Evolutionary conservation across 2,329 filamentous ascomycete species (phyloP), one percentile per base, ranked within the genome.

Genomic region (Trichoderma simmonsii): DNA sequence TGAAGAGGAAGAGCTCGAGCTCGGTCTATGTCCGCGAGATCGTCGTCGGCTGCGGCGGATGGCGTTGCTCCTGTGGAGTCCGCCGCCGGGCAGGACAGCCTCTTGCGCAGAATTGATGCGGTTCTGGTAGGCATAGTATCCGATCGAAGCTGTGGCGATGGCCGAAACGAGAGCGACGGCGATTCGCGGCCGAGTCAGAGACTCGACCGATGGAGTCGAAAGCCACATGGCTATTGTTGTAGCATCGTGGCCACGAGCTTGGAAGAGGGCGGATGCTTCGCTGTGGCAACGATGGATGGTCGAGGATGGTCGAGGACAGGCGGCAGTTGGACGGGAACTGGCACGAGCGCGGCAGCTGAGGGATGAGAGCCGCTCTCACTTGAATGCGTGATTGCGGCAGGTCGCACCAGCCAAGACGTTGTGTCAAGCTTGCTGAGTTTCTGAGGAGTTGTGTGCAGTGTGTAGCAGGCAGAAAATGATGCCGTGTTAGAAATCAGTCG

Each of bases 41-140:
- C 80, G 78, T 26, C 84, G 78, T 28, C 84, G 84, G 36, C 79
- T 78, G 71, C 88, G 86, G 73, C 90, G 89, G 48, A 93, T 78
- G 12, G 91, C 91, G 80, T 92, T 93, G 78, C 90, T 91, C 73
- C 91, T 85, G 75, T 88, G 91, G 34, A 93, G 82, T 15, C 80
- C 79, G 36, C 78, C 75, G n/a, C 80, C 81, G 11, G 75, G 77
- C 56, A 75, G 71, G 63, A 61, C 18, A 51, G 51, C 24, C 12
- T 54, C 77, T 73, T 75, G 62, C 74, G 74, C 73, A 72, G 66
- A 75, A 72, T 21, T 76, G 77, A 70, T 70, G 75, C 76, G 77
- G 59, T 79, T 80, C 76, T 78, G 78, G 78, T 90, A 92, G 75
- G 89, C 81, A 71, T 89, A 86, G 77, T 89, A 92, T 71, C 86